Evolutionary conservation across 1,284 basidiomycete species (phyloP).

Genomic region (Exobasidium cylindrosporum): DNA sequence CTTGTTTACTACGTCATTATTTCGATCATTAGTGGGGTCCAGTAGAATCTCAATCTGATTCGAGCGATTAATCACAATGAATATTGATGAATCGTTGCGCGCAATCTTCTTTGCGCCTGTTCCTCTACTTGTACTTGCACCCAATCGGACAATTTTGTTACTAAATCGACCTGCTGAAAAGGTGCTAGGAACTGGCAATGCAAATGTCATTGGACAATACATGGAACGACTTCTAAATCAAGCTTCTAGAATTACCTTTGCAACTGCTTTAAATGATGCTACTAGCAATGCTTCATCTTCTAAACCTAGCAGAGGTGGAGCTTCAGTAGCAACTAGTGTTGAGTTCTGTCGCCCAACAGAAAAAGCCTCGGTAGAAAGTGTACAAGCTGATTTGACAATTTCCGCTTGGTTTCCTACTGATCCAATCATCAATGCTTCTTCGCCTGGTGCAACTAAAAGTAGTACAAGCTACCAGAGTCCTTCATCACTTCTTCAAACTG

Average conservation of each 20-base stretch:
- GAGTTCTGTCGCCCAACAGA: too few relatives aligned
- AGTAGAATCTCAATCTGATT: too few relatives aligned
- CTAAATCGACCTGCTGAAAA: slow-evolving; percentile 44
- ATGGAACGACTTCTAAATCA: slow-evolving; percentile 32
- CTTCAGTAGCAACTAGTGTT: slow-evolving; percentile 28
- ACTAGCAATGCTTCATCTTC: slow-evolving; percentile 4
- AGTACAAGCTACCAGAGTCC: too few relatives aligned
- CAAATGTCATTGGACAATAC: slow-evolving; percentile 26
- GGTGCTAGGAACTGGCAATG: slow-evolving; percentile 5
- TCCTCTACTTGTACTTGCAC: slow-evolving; percentile 41
- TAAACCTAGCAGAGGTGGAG: slow-evolving; percentile 29
- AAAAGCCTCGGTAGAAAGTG: too few relatives aligned
- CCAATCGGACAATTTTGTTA: slow-evolving; percentile 37
- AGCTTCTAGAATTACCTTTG: slow-evolving; percentile 18
- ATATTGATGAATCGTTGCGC: slow-evolving; percentile 45
- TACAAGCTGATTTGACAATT: too few relatives aligned
- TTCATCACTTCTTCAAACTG: too few relatives aligned
- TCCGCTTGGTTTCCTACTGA: too few relatives aligned
- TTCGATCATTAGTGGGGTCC: too few relatives aligned
- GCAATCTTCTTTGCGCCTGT: slow-evolving; percentile 48
- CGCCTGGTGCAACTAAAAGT: too few relatives aligned
- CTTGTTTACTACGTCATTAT: too few relatives aligned
- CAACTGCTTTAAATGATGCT: slow-evolving; percentile 36
- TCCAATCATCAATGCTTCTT: too few relatives aligned
- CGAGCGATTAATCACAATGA: slow-evolving; percentile 37